These are phyloP conservation scores for Solanum pinnatisectum DNA, from an alignment of 257 asterid species.

Conservation along the genomic window DNA sequence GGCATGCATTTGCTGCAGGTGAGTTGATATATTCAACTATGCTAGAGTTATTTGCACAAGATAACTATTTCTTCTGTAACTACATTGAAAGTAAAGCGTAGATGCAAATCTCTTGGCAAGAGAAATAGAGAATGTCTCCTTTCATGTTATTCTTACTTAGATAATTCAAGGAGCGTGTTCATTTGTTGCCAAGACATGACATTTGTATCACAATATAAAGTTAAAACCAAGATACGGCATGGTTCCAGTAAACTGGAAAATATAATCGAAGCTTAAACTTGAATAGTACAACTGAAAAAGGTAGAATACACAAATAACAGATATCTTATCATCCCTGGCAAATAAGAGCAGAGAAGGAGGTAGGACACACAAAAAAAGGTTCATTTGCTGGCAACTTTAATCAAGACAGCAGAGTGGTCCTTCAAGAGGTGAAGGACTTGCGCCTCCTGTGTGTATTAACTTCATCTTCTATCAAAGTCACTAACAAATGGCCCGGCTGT, in stretches of 20 bases:
- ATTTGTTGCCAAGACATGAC: background rate
- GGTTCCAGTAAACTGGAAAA: background rate
- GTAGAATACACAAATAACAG: background rate
- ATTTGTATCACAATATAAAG: background rate
- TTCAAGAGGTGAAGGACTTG: background rate
- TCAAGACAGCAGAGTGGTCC: background rate
- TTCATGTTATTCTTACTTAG: background rate
- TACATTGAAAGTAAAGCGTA: background rate
- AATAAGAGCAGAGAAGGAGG: background rate
- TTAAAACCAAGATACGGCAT: background rate
- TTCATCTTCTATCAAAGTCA: background rate
- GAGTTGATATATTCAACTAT: background rate
- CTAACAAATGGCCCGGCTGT: background rate
- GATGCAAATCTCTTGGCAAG: background rate
- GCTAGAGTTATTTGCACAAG: background rate
- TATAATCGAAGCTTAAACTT: background rate
- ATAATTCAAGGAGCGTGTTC: background rate
- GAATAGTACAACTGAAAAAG: background rate
- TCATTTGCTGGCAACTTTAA: background rate
- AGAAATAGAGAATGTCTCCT: background rate
- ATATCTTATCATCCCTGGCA: background rate
- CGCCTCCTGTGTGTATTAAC: background rate
- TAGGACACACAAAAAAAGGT: background rate
- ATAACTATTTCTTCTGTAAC: background rate
- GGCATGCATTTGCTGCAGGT: background rate